A percentile compares a stretch with the other conserved stretches of the same genome.
Conservation (phyloP, 148 eudicot species). For the Silene uniflora region DNA sequence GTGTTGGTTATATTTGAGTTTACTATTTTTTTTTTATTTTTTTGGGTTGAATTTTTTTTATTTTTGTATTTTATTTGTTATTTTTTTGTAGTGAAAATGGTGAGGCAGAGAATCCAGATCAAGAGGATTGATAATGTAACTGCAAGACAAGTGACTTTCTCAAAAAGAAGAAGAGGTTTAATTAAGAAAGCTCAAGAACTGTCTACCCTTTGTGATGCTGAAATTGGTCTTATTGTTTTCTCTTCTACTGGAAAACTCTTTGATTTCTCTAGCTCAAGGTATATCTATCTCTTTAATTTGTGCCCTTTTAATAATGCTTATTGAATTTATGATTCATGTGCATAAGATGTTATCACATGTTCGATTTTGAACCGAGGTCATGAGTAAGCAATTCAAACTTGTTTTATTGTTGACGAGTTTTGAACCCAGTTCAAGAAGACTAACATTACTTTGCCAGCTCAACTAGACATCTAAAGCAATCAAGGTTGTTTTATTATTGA, state of each 20-base stretch:
- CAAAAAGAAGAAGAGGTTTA: conserved; percentile 46
- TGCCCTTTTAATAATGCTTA: not conserved
- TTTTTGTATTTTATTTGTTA: not conserved
- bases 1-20: not conserved
- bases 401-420: not conserved
- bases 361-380: too few relatives aligned
- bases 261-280: conserved; percentile 42
- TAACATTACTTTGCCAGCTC: not conserved
- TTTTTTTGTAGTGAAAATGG: conserved; percentile 23
- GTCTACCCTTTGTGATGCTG: conserved; percentile 47
- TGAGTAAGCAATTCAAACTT: too few relatives aligned
- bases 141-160: conserved; percentile 47
- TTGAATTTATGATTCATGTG: too few relatives aligned
- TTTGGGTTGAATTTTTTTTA: not conserved
- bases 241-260: conserved; percentile 49
- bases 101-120: conserved; percentile 40
- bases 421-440: too few relatives aligned
- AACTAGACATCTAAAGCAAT: not conserved
- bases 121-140: conserved; percentile 44
- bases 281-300: not conserved
- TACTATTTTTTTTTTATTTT: conserved; percentile 6
- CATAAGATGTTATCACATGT: not conserved
- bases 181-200: conserved; percentile 45
- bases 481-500: too few relatives aligned
- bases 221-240: conserved; percentile 44